Evolutionary conservation across 208 protist genomes (phyloP).

Genomic region (Leishmania gerbilli): DNA sequence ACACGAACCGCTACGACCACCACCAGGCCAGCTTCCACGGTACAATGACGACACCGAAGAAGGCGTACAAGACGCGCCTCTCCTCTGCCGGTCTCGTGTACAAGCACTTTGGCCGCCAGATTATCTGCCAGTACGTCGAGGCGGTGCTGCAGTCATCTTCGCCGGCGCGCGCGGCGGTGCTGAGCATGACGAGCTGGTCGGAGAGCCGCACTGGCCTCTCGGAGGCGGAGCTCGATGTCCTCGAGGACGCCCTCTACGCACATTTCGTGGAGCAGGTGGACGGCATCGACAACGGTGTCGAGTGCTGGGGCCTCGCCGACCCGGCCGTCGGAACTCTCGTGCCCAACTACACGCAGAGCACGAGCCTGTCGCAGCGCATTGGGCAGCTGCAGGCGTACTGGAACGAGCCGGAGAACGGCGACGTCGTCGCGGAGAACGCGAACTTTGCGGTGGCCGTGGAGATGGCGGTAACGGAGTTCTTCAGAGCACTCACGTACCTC

Average conservation of each 20-base stretch:
- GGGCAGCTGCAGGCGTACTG: slow-evolving; percentile 86
- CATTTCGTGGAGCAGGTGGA: slow-evolving; percentile 95
- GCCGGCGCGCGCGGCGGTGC: slow-evolving; percentile 37
- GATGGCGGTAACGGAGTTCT: slow-evolving; percentile 87
- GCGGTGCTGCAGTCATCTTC: slow-evolving; percentile 39
- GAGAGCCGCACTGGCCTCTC: slow-evolving; percentile 33
- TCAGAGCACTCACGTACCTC: slow-evolving; percentile 79
- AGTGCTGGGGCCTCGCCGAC: slow-evolving; percentile 53
- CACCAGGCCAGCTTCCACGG: slow-evolving; percentile 95
- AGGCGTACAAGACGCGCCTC: slow-evolving; percentile 84
- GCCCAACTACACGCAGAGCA: slow-evolving; percentile 78
- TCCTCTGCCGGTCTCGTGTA: slow-evolving; percentile 95
- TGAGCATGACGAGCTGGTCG: slow-evolving; percentile 48
- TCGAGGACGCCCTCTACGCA: slow-evolving; percentile 85
- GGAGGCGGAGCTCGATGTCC: slow-evolving; percentile 55
- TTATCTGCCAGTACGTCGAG: slow-evolving; percentile 77
- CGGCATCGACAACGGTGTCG: slow-evolving; percentile 95
- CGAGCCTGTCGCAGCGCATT: slow-evolving; percentile 83
- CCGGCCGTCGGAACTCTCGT: slow-evolving; percentile 34
- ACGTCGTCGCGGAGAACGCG: slow-evolving; percentile 44
- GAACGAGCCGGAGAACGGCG: slow-evolving; percentile 80
- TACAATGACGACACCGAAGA: slow-evolving; percentile 77
- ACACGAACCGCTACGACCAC: slow-evolving; percentile 92
- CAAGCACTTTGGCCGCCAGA: slow-evolving; percentile 93
- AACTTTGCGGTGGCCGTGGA: slow-evolving; percentile 89